Evolutionary conservation across 495 filamentous ascomycete genomes (phyloP), one percentile per base, ranked within the genome.

Genomic region (Penicillium bovifimosum): DNA sequence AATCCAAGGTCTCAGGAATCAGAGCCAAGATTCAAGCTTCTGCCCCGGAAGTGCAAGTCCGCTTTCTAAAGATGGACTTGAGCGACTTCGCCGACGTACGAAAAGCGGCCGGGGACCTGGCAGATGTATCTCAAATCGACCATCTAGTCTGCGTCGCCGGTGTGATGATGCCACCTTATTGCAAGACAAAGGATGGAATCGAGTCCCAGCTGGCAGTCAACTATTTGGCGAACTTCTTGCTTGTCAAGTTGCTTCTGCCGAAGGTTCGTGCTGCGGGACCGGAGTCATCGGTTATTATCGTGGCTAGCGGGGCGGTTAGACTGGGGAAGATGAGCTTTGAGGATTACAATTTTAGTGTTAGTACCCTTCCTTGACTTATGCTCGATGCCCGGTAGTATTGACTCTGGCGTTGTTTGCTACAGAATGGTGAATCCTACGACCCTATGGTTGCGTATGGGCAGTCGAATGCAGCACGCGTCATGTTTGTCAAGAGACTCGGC

Each of bases 171-270:
- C 55, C 50, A 7, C 60, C 60, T 2, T 62, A 54, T 18, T 26
- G 16, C 18, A 59, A 54, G 35, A 62, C 60, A 1, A 54, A 53
- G 9, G 60, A 62, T 42, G 60, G 60, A 4, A 48, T 62, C 9
- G 60, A 62, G 42, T 48, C 32, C 16, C 60, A 62, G 27, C 32
- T 62, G 2, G 56, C 53, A 2, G 60, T 62, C 32, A 62, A 62
- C n/a, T 60, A 60, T 24, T 29, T 62, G 6, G 56, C 60, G 1
- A 62, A 62, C 31, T 62, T 62, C 24, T 11, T 62, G 10, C 50
- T 62, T 6, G 50, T 56, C 6, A 60, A 56, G 29, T 51, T 62
- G n/a, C 53, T 60, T 5, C 8, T 60, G 46, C 56, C 60, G 0
- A 62, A 60, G 39, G 24, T 62, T 8, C 45, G 47, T 29, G 56